These are phyloP conservation scores for Medakamo hakoo DNA, from an alignment of 139 green algal species.

Conservation along the genomic window DNA sequence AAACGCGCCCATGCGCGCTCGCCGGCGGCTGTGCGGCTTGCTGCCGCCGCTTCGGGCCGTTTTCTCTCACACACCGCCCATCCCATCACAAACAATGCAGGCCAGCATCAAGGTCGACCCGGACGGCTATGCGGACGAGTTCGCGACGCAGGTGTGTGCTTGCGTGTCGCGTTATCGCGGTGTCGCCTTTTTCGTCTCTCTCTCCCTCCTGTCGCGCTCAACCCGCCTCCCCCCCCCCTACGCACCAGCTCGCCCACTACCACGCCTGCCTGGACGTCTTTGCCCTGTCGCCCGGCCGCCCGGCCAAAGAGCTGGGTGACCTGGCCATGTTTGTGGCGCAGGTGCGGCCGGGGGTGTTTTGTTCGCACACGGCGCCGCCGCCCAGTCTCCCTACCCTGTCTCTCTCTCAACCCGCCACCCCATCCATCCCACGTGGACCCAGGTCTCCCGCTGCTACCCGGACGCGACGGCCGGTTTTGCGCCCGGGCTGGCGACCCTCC, in stretches of 20 bases:
- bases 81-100: too few species aligned
- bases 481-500: slow-evolving; percentile 53
- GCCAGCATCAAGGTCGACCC: slow-evolving; percentile 70
- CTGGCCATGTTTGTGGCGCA: slow-evolving; percentile 84
- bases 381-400: too few species aligned
- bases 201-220: too few species aligned
- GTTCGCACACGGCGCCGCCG: background rate
- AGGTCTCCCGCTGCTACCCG: slow-evolving; percentile 64
- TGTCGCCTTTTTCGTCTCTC: too few species aligned
- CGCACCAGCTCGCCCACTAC: slow-evolving; percentile 77
- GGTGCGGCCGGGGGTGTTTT: slow-evolving; percentile 14
- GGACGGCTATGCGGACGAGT: slow-evolving; percentile 78
- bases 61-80: too few species aligned
- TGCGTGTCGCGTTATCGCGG: too few species aligned
- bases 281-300: slow-evolving; percentile 59
- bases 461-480: slow-evolving; percentile 43
- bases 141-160: slow-evolving; percentile 43
- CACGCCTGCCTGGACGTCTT: slow-evolving; percentile 68
- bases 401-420: background rate
- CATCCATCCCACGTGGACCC: too few species aligned
- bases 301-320: slow-evolving; percentile 63
- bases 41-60: too few species aligned
- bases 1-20: too few species aligned
- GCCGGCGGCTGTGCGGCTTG: too few species aligned
- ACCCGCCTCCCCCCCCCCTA: background rate